A percentile compares a stretch with the other conserved stretches of the same genome.
phyloP scores from a whole-genome alignment of 257 asterid genomes.

The Perilla frutescens region DNA sequence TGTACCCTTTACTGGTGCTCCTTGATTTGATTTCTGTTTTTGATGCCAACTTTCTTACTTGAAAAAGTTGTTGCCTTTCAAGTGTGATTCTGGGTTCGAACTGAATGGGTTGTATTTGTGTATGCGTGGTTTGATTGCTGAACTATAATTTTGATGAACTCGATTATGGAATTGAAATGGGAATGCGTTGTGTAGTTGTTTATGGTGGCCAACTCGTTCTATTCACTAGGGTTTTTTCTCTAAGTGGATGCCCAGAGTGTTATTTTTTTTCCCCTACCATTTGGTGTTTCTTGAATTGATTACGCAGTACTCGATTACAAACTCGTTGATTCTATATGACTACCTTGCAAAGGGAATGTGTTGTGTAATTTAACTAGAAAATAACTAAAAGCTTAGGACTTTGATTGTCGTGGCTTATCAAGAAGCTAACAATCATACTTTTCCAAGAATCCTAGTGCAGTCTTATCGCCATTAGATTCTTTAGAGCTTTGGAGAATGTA shows the following conservation, averaged over 20 bases:
- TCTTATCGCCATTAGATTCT: background rate
- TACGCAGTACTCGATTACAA: background rate
- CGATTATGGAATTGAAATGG: background rate
- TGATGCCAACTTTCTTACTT: background rate
- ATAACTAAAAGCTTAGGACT: background rate
- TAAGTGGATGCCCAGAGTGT: background rate
- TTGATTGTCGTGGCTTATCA: background rate
- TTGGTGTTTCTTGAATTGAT: constrained; percentile 13
- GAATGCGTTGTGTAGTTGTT: background rate
- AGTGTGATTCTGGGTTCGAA: background rate
- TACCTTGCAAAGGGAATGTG: background rate
- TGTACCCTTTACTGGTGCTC: background rate
- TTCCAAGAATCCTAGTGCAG: background rate
- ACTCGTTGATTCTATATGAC: background rate
- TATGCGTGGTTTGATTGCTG: background rate
- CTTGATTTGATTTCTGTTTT: background rate
- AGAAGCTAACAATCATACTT: background rate
- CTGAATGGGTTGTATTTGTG: constrained; percentile 15
- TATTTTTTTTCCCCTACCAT: background rate
- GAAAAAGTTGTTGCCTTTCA: background rate
- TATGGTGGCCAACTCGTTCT: background rate
- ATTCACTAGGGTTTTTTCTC: background rate
- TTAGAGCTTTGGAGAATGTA: background rate
- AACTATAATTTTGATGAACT: background rate
- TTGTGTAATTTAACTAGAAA: background rate